phyloP scores from a whole-genome alignment of 176 grass and related monocot species.

The Elaeis guineensis region DNA sequence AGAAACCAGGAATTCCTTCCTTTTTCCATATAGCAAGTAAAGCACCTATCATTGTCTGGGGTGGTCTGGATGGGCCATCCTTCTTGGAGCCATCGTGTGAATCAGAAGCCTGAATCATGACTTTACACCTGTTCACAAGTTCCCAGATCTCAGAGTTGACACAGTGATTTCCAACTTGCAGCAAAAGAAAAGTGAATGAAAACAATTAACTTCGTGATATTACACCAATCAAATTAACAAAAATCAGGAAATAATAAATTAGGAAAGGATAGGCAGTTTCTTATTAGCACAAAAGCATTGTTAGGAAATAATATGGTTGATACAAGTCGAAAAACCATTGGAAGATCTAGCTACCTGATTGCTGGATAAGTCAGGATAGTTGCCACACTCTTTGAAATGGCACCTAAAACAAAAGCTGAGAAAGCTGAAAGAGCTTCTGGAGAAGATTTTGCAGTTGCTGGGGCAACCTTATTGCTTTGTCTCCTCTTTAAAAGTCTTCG shows the following conservation, averaged over 20 bases:
- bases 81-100: conserved; percentile 30
- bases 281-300: too few relatives aligned
- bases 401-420: conserved; percentile 79
- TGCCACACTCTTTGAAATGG: conserved; percentile 78
- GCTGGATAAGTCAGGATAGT: conserved; percentile 87
- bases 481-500: conserved; percentile 34
- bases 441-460: conserved; percentile 35
- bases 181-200: too few relatives aligned
- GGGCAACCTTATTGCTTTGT: conserved; percentile 28
- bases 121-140: conserved; percentile 61
- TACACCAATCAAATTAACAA: too few relatives aligned
- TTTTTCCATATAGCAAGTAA: conserved; percentile 76
- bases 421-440: conserved; percentile 72
- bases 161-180: too few relatives aligned
- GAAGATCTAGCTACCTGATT: conserved; percentile 45
- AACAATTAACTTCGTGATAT: too few relatives aligned
- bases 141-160: too few relatives aligned
- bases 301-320: too few relatives aligned
- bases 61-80: conserved; percentile 29
- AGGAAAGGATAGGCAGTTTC: background rate
- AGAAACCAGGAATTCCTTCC: conserved; percentile 88
- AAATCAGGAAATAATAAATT: background rate
- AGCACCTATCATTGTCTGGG: conserved; percentile 65
- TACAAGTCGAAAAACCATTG: too few relatives aligned
- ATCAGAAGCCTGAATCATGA: conserved; percentile 85